Evolutionary conservation across 176 grass and related monocot genomes (phyloP), one percentile per base, ranked within the genome.

Genomic region (Carex cristatella): DNA sequence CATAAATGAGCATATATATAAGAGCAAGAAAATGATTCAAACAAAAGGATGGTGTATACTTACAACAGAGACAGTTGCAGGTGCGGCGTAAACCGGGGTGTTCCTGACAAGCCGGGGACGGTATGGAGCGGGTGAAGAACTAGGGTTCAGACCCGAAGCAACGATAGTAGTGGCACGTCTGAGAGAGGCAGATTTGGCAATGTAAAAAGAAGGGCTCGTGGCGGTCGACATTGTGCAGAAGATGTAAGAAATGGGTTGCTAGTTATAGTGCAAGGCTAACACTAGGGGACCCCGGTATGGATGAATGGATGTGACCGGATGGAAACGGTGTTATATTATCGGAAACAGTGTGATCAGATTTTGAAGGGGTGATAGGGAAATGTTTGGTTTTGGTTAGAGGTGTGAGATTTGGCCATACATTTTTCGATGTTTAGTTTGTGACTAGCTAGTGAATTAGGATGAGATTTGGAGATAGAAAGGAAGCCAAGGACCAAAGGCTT

Each of bases 211-310:
- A 62, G 75, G 33, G 11, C 84, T 65, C 10, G 88, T 81, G 84
- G 90, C 92, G 81, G 88, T 91, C 70, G 81, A 90, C 94, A 97
- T 97, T 88, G 81, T 85, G 76, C n/a, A 40, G n/a, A 48, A 55
- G 61, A 40, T 4, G 12, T 49, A 10, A 75, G 81, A 15, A 57
- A 44, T 12, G 27, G 33, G 72, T 14, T 14, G 74, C 32, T 63
- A 69, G 55, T 77, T 71, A 88, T 75, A 59, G 37, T 74, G 80
- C 69, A 76, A 56, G 62, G 32, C 44, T 8, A 18, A n/a, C n/a
- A 16, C 46, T 60, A 8, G 35, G 4, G 8, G 32, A 27, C 74
- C 37, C 46, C 85, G 84, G 31, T 81, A 28, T 83, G 3, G 19
- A 33, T 56, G 44, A 6, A 37, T 66, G 51, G 11, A 37, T 66